Percentiles rank a stretch among this genome's conserved stretches.
These are phyloP conservation scores for Chaetomiaceae sp. DNA, from an alignment of 2,329 filamentous ascomycete genomes.

Conservation along the genomic window DNA sequence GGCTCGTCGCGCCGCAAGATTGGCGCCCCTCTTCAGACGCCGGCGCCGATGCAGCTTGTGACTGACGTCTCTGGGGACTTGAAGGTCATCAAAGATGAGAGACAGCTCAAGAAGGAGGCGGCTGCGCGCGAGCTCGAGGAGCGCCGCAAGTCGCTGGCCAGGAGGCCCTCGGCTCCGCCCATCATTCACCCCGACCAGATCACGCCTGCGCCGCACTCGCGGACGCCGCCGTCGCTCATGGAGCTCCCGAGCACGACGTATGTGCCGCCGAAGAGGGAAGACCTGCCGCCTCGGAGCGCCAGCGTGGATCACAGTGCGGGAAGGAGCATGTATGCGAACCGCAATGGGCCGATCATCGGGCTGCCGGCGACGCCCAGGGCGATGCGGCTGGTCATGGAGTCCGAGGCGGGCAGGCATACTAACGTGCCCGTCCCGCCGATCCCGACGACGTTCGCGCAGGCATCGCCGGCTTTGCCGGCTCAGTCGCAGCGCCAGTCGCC, in stretches of 20 bases:
- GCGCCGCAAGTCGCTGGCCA: conserved; percentile 75
- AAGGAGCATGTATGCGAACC: conserved; percentile 46
- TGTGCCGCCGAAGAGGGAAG: conserved; percentile 36
- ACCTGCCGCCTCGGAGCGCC: conserved; percentile 53
- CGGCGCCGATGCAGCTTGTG: conserved; percentile 37
- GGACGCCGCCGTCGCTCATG: conserved; percentile 31
- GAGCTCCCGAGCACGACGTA: conserved; percentile 43
- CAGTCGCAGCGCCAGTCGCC: conserved; percentile 29
- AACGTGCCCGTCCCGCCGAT: conserved; percentile 52
- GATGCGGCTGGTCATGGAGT: conserved; percentile 74
- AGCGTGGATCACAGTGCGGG: conserved; percentile 58
- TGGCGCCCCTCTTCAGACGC: conserved; percentile 27
- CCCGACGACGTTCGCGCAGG: conserved; percentile 44
- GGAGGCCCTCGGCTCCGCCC: conserved; percentile 71
- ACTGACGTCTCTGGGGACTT: conserved; percentile 51
- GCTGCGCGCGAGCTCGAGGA: conserved; percentile 85
- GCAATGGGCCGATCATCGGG: conserved; percentile 55
- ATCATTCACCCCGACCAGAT: conserved; percentile 70
- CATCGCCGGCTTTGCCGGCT: conserved; percentile 34
- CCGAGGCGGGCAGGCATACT: conserved; percentile 46
- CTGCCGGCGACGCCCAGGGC: conserved; percentile 89
- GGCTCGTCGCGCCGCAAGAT: conserved; percentile 25
- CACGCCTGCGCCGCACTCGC: conserved; percentile 32
- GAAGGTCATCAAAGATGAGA: conserved; percentile 54
- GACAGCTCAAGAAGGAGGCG: conserved; percentile 64